Conservation (phyloP, 257 asterid species). For the Pogostemon cablin region DNA sequence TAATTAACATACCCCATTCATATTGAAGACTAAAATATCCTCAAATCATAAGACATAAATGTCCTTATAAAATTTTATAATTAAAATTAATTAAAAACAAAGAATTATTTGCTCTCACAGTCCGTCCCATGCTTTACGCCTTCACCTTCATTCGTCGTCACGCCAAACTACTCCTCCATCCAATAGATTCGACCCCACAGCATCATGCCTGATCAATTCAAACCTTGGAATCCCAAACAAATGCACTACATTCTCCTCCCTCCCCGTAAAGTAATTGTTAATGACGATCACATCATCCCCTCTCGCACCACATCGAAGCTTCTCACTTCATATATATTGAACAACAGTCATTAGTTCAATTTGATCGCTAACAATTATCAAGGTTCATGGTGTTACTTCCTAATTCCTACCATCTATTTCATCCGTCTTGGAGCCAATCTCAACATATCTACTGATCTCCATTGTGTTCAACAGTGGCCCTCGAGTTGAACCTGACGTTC, state of each 20-base stretch:
- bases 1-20: too few relatives aligned
- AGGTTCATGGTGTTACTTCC: not conserved
- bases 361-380: not conserved
- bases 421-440: constrained; percentile 72
- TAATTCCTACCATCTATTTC: constrained; percentile 64
- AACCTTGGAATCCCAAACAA: constrained; percentile 59
- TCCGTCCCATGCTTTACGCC: too few relatives aligned
- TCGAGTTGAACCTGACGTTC: constrained; percentile 56
- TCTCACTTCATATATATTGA: constrained; percentile 45
- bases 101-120: too few relatives aligned
- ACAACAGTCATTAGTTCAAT: not conserved
- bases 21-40: too few relatives aligned
- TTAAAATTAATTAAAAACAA: too few relatives aligned
- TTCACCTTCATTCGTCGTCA: too few relatives aligned
- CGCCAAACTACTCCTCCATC: constrained; percentile 7
- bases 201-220: constrained; percentile 68
- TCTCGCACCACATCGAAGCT: constrained; percentile 57
- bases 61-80: too few relatives aligned
- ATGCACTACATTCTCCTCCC: constrained; percentile 61
- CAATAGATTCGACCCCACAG: constrained; percentile 57
- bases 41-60: too few relatives aligned
- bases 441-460: constrained; percentile 79
- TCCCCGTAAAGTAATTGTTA: constrained; percentile 62
- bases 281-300: constrained; percentile 65
- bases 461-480: constrained; percentile 89